Base-by-base conservation (phyloP, 345 rosid genomes). In the Salix caprea region DNA sequence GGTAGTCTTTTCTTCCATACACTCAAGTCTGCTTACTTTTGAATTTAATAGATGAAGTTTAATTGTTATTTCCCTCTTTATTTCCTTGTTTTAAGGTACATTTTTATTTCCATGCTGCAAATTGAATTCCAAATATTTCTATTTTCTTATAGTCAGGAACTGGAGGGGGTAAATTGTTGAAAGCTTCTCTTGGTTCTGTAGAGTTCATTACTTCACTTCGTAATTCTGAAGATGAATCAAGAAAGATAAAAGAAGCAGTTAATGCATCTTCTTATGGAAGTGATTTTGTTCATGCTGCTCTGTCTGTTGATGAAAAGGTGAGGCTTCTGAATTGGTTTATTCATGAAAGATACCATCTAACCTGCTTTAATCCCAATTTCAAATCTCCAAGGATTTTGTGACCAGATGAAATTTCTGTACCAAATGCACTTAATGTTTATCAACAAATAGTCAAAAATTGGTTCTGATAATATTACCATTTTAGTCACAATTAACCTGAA, bases 271-370 rank as follows among this genome's bases (percentile, higher is more conserved):
- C 91, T 73, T 91, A 88, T 78, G 98, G 99, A 77, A 86, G 80
- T 36, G 89, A 85, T 82, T 91, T 91, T 52, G 97, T 96, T 79
- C 98, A 93, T 85, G 98, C 99, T 75, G 99, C 97, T 80, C 96
- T 96, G 80, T 90, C 91, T 72, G 91, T 96, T 67, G 85, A 93
- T 80, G 85, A 91, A 81, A 96, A 96, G 96, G 99, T 95, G 69
- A 76, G 78, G 58, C 54, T 80, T 58, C 50, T 44, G 50, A 13
- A 14, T 44, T 44, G 50, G 50, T 44, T 11, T 44, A 40, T 44
- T 44, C 16, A 12, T 44, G 16, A 2, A 44, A 44, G 50, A 44
- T 44, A 44, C 50, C 50, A 3, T 40, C 26, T 46, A 19, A 26
- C 77, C 44, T 65, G 70, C 64, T 64, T 28, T 28, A 14, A 26